Evolutionary conservation across 2,329 filamentous ascomycete genomes (phyloP).

Genomic region (Diaporthe eres): DNA sequence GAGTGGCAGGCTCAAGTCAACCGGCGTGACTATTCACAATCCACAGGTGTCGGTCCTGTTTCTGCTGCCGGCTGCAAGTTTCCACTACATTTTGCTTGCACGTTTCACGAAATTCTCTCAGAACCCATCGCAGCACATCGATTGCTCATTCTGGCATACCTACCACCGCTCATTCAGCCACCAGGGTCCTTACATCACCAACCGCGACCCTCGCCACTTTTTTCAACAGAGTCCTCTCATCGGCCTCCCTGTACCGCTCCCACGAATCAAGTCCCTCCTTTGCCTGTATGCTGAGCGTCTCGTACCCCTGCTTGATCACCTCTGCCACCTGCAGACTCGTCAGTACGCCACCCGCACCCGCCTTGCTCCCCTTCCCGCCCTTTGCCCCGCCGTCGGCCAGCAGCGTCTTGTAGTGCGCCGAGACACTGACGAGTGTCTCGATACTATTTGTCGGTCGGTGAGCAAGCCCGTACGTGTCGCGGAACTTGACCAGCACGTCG

Average conservation of each 20-base stretch:
- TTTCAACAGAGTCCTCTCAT: conserved; percentile 88
- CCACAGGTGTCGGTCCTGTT: not conserved
- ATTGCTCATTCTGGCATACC: not conserved
- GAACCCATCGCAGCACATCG: not conserved
- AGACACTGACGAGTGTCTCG: conserved; percentile 85
- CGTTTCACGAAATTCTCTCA: not conserved
- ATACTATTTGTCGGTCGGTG: conserved; percentile 78
- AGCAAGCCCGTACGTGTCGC: conserved; percentile 78
- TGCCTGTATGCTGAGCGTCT: conserved; percentile 91
- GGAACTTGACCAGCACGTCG: conserved; percentile 85
- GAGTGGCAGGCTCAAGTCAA: not conserved
- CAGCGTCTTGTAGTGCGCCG: conserved; percentile 87
- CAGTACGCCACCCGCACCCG: conserved; percentile 74
- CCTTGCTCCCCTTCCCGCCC: conserved; percentile 56
- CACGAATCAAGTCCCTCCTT: conserved; percentile 89
- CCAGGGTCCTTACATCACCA: conserved; percentile 66
- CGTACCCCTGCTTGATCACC: conserved; percentile 96
- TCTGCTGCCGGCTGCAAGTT: not conserved
- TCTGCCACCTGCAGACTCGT: conserved; percentile 88
- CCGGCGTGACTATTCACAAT: not conserved
- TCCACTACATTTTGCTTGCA: not conserved
- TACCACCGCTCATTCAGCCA: conserved; percentile 54
- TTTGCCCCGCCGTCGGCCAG: conserved; percentile 71
- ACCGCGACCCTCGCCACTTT: conserved; percentile 87
- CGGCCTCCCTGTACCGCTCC: conserved; percentile 88